Conservation (phyloP, 2,329 filamentous ascomycete species). For the Cercospora canescens region DNA sequence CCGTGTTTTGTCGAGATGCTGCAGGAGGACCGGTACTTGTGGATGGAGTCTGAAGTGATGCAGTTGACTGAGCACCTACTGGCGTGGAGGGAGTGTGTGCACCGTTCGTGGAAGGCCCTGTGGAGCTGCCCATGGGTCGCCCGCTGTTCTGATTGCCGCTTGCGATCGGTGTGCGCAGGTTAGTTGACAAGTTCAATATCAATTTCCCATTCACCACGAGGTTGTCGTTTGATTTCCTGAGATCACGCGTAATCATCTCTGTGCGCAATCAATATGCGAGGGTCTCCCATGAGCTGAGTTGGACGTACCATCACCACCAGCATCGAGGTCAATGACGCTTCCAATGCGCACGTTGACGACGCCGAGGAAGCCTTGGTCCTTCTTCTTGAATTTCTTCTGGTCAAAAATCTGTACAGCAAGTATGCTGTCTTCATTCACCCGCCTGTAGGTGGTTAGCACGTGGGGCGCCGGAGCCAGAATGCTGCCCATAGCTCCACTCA, state of each 20-base stretch:
- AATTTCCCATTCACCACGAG: constrained; percentile 96
- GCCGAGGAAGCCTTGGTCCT: constrained; percentile 97
- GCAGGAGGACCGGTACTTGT: constrained; percentile 27
- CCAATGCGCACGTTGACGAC: constrained; percentile 97
- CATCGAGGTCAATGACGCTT: constrained; percentile 86
- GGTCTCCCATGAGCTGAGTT: constrained; percentile 23
- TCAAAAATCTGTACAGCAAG: constrained; percentile 98
- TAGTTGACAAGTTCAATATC: constrained; percentile 94
- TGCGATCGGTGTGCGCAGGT: constrained; percentile 71
- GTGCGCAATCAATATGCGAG: constrained; percentile 21
- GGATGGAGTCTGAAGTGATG: constrained; percentile 34
- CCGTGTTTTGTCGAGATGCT: constrained; percentile 27
- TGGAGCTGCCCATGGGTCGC: constrained; percentile 43
- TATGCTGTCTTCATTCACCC: constrained; percentile 91
- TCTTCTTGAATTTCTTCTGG: constrained; percentile 99
- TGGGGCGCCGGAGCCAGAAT: not conserved
- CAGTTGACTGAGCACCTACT: constrained; percentile 40
- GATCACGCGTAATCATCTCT: constrained; percentile 96
- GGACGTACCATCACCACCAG: constrained; percentile 81
- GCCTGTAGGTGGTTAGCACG: constrained; percentile 53
- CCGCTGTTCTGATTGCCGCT: constrained; percentile 39
- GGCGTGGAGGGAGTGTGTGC: constrained; percentile 41
- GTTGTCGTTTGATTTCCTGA: constrained; percentile 98
- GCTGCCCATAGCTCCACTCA: constrained; percentile 51
- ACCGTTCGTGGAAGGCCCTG: constrained; percentile 40